These are phyloP conservation scores for Apiospora aurea DNA, from an alignment of 2,329 filamentous ascomycete species.

Conservation along the genomic window DNA sequence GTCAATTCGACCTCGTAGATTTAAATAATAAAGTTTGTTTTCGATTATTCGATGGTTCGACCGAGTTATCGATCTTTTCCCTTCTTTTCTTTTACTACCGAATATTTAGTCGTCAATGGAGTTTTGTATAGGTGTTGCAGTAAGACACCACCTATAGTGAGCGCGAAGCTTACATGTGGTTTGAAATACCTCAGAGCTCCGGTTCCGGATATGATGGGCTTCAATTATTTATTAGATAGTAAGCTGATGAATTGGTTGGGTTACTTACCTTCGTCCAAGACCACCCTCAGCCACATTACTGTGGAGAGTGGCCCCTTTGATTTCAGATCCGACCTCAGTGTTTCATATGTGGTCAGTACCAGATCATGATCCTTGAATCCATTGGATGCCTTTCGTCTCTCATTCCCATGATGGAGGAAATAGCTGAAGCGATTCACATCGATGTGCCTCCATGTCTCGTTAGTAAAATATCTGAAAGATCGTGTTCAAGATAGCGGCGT, in stretches of 20 bases:
- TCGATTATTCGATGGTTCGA: too few relatives aligned
- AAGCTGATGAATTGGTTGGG: not conserved
- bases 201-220: slow-evolving; percentile 49
- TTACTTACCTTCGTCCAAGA: slow-evolving; percentile 49
- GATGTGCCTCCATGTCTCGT: slow-evolving; percentile 13
- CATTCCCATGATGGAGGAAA: slow-evolving; percentile 33
- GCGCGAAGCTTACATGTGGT: slow-evolving; percentile 39
- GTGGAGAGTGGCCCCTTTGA: slow-evolving; percentile 28
- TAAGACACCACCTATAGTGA: slow-evolving; percentile 47
- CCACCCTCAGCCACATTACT: slow-evolving; percentile 41
- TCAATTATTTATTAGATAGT: slow-evolving; percentile 23
- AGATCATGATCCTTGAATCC: slow-evolving; percentile 34
- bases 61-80: too few relatives aligned
- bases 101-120: too few relatives aligned
- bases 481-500: too few relatives aligned
- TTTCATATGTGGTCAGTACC: slow-evolving; percentile 43
- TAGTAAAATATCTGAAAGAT: not conserved
- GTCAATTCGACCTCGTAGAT: too few relatives aligned
- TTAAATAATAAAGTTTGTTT: too few relatives aligned
- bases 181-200: slow-evolving; percentile 39
- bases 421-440: not conserved
- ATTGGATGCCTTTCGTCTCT: slow-evolving; percentile 29
- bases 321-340: slow-evolving; percentile 38
- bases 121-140: slow-evolving; percentile 51
- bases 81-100: too few relatives aligned